A percentile compares a stretch with the other conserved stretches of the same genome.
These are phyloP conservation scores for Geosiphon pyriformis DNA, from an alignment of 192 early-diverging fungal species.

Conservation along the genomic window DNA sequence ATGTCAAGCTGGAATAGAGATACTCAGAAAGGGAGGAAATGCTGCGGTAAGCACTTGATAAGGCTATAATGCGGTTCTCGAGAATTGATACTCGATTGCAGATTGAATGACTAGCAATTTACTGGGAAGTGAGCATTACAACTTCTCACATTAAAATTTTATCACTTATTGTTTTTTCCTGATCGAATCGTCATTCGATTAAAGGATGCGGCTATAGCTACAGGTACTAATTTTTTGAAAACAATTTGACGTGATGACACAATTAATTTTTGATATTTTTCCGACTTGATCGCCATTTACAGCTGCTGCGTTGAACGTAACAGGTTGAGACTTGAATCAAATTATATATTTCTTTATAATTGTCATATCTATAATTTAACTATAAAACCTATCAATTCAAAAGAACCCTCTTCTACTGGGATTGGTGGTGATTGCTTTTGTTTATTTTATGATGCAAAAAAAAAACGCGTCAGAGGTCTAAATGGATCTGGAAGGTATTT, in stretches of 20 bases:
- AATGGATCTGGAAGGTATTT: slow-evolving; percentile 56
- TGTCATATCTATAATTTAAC: background rate
- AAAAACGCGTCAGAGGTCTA: slow-evolving; percentile 45
- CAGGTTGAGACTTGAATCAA: slow-evolving; percentile 34
- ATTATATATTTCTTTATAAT: background rate
- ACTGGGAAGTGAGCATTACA: background rate
- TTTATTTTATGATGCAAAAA: slow-evolving; percentile 65
- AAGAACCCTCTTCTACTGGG: slow-evolving; percentile 67
- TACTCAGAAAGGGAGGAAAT: slow-evolving; percentile 65
- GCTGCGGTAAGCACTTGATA: no score
- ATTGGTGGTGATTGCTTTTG: slow-evolving; percentile 80
- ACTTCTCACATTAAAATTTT: background rate
- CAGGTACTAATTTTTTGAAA: slow-evolving; percentile 25
- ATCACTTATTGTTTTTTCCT: background rate
- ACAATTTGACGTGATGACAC: background rate
- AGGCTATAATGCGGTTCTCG: no score
- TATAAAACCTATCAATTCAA: slow-evolving; percentile 44
- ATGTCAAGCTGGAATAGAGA: slow-evolving; percentile 55
- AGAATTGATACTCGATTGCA: no score
- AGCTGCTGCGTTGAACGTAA: slow-evolving; percentile 66
- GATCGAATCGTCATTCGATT: background rate
- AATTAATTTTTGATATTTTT: slow-evolving; percentile 6
- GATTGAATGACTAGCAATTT: slow-evolving; percentile 15
- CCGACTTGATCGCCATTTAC: background rate
- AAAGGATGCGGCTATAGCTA: slow-evolving; percentile 57